Base-by-base conservation (phyloP, 2,329 filamentous ascomycete species). In the Epichloe elymi region DNA sequence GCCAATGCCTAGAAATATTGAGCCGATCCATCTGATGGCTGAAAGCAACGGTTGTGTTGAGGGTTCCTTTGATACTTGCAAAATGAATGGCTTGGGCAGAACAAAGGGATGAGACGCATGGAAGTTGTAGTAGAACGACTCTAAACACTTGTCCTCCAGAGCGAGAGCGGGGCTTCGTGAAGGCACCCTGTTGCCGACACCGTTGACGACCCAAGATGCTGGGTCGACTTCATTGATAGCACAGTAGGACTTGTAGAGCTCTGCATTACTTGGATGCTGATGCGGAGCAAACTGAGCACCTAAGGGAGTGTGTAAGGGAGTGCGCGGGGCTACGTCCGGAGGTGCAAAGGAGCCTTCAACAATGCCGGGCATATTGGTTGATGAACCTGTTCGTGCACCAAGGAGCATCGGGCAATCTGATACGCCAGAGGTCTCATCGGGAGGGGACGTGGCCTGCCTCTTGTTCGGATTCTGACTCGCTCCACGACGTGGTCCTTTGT, bases 71-170 rank as follows among this genome's bases (percentile, higher is more conserved):
- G 72, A 64, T 33, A 77, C 59, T 48, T 70, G 70, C 42, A 76
- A 59, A 26, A 82, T 66, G 46, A 70, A 65, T 5, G 74, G 67
- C 56, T 73, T 76, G 2, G 78, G 79, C 30, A 81, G 67, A 20
- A 75, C 70, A 57, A 81, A 76, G 2, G 79, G 80, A 57, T 82
- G 79, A 3, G 73, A 72, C 10, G 73, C 70, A 55, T 77, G 74
- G 57, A 82, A 82, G 57, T 76, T 70, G 54, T 71, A 70, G 56
- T 80, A 82, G 59, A 79, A 82, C 0, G 76, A 73, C 50, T 80
- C 74, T 33, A 80, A 62, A 58, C 76, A 80, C 33, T 74, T 70
- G 52, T 80, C 76, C 1, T 70, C 64, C 8, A 78, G 61, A 7
- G 68, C 71, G 37, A 59, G 55, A 44, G 58, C 53, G 1, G 62